Evolutionary conservation across 2,329 filamentous ascomycete species (phyloP).

Genomic region (Beauveria sp.): DNA sequence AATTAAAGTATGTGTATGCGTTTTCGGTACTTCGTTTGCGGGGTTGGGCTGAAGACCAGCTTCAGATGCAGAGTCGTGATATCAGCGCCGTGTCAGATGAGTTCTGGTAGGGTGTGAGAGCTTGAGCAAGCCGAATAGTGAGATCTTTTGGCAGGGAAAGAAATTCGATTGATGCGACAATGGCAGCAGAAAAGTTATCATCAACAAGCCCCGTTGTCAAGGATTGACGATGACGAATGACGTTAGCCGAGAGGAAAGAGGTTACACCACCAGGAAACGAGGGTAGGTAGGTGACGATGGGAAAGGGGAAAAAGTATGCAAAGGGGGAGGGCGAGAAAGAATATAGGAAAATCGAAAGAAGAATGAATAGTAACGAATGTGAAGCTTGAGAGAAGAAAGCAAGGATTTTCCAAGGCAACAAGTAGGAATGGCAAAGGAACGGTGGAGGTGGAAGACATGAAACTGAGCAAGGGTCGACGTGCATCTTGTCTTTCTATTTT

Average conservation of each 20-base stretch:
- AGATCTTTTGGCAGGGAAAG: background rate
- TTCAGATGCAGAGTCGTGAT: constrained; percentile 10
- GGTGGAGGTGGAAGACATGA: constrained; percentile 7
- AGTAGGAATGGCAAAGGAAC: constrained; percentile 2
- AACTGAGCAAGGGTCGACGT: constrained; percentile 6
- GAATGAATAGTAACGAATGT: constrained; percentile 10
- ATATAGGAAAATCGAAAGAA: constrained; percentile 15
- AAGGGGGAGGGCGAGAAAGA: constrained; percentile 9
- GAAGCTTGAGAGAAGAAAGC: background rate
- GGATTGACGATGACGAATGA: background rate
- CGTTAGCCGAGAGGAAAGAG: background rate
- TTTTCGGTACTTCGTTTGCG: constrained; percentile 7
- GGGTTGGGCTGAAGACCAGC: constrained; percentile 14
- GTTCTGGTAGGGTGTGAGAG: background rate
- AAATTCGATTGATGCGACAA: background rate
- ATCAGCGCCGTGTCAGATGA: background rate
- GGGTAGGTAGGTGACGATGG: constrained; percentile 7
- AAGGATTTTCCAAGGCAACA: constrained; percentile 6
- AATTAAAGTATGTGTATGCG: background rate
- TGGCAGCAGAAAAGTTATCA: background rate
- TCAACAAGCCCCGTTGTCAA: background rate
- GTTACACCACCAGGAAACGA: background rate
- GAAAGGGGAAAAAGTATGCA: constrained; percentile 15
- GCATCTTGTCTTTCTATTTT: background rate
- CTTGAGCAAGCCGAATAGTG: background rate